A percentile compares a stretch with the other conserved stretches of the same genome.
phyloP scores from a whole-genome alignment of 768 basidiomycete genomes.

The Cystofilobasidium bisporidii region DNA sequence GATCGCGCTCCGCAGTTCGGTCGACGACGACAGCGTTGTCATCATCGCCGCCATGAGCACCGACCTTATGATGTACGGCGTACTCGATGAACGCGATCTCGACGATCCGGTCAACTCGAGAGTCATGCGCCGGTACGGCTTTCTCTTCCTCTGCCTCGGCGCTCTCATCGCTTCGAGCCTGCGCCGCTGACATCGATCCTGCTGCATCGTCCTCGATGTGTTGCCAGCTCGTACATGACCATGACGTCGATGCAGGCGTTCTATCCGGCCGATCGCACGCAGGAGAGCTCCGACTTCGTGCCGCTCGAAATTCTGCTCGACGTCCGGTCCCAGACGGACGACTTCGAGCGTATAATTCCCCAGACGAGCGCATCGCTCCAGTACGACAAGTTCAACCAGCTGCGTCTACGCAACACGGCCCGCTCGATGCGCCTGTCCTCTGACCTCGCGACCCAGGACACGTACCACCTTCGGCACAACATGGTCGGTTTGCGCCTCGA shows the following conservation, averaged over 20 bases:
- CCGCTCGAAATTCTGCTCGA: slow-evolving; percentile 89
- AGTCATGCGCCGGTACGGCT: slow-evolving; percentile 67
- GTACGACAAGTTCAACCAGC: slow-evolving; percentile 89
- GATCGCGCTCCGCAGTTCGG: slow-evolving; percentile 62
- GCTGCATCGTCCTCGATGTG: too few species aligned
- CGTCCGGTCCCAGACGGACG: slow-evolving; percentile 56
- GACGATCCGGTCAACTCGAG: slow-evolving; percentile 77
- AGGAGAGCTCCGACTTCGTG: slow-evolving; percentile 43
- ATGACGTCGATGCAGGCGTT: slow-evolving; percentile 79
- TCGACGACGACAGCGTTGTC: slow-evolving; percentile 51
- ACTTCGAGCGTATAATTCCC: slow-evolving; percentile 81
- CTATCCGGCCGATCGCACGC: slow-evolving; percentile 47
- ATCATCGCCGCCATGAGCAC: slow-evolving; percentile 71
- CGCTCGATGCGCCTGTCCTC: slow-evolving; percentile 46
- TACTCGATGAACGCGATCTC: slow-evolving; percentile 66
- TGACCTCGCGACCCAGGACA: slow-evolving; percentile 31
- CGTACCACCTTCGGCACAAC: slow-evolving; percentile 54
- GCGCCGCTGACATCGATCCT: too few species aligned
- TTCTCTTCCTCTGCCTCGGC: background rate
- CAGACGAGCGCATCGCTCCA: slow-evolving; percentile 75
- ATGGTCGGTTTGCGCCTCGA: slow-evolving; percentile 44
- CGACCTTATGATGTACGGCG: slow-evolving; percentile 63
- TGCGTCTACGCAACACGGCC: slow-evolving; percentile 60
- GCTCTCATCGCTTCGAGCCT: slow-evolving; percentile 1
- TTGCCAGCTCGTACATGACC: slow-evolving; percentile 65